These are phyloP conservation scores for Neonectria magnoliae DNA, from an alignment of 2,329 filamentous ascomycete genomes.

Conservation along the genomic window DNA sequence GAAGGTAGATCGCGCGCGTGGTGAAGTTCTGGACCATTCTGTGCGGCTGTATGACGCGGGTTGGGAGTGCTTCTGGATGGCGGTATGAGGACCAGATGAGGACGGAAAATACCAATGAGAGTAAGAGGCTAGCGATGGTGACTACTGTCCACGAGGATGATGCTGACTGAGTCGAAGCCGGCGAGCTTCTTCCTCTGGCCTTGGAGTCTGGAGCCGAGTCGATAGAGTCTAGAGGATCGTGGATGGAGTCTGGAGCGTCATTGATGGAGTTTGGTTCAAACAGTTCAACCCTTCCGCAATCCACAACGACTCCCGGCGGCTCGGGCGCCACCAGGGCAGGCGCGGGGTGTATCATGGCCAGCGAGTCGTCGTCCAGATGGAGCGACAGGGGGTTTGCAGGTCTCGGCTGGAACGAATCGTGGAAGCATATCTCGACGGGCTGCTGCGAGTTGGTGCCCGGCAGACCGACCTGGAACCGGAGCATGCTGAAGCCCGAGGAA, in stretches of 20 bases:
- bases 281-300: not conserved
- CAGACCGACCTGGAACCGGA: too few relatives aligned
- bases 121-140: not conserved
- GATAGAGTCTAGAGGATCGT: too few relatives aligned
- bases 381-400: not conserved
- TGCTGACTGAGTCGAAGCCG: not conserved
- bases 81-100: not conserved
- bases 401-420: not conserved
- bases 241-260: too few relatives aligned
- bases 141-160: not conserved
- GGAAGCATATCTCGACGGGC: too few relatives aligned
- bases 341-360: not conserved
- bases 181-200: not conserved
- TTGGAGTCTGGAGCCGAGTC: too few relatives aligned
- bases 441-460: too few relatives aligned
- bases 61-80: not conserved
- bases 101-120: not conserved
- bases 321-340: not conserved
- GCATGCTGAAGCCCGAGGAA: too few relatives aligned
- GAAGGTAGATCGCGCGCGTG: not conserved
- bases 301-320: not conserved
- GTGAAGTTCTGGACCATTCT: not conserved
- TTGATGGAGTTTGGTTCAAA: not conserved
- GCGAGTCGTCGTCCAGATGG: not conserved
- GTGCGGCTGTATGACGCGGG: not conserved